These are phyloP conservation scores for Yarrowia galli DNA, from an alignment of 1,139 yeast genomes.

Conservation along the genomic window DNA sequence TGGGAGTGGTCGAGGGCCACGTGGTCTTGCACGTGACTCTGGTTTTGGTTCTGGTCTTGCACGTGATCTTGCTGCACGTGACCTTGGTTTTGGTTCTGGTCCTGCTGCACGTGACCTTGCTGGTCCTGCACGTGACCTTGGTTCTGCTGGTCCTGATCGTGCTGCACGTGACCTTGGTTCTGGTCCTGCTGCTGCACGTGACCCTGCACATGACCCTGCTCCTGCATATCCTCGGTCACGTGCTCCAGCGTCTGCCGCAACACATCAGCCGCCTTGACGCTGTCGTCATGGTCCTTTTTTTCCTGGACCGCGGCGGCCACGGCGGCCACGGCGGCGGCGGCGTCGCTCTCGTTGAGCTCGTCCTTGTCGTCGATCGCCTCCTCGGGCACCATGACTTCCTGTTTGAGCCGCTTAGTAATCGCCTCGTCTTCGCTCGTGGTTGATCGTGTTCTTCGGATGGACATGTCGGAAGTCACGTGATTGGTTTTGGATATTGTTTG, in stretches of 20 bases:
- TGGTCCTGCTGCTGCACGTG: constrained; percentile 2
- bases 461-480: no score
- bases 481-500: no score
- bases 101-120: background rate
- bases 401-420: constrained; percentile 35
- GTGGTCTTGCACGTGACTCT: background rate
- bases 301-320: constrained; percentile 38
- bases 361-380: constrained; percentile 39
- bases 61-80: constrained; percentile 3
- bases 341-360: constrained; percentile 35
- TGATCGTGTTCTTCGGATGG: constrained; percentile 24
- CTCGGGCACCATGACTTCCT: constrained; percentile 41
- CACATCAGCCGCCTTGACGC: constrained; percentile 27
- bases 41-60: background rate
- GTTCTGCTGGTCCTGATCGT: background rate
- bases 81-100: background rate
- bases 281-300: constrained; percentile 31
- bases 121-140: background rate
- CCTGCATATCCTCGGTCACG: constrained; percentile 7
- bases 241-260: constrained; percentile 36
- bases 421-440: constrained; percentile 19
- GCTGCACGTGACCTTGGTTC: background rate
- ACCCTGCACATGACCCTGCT: background rate
- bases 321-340: constrained; percentile 40
- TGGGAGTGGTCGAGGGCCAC: constrained; percentile 2